Conservation (phyloP, 192 early-diverging fungal genomes). For the Borealophlyctis nickersoniae region DNA sequence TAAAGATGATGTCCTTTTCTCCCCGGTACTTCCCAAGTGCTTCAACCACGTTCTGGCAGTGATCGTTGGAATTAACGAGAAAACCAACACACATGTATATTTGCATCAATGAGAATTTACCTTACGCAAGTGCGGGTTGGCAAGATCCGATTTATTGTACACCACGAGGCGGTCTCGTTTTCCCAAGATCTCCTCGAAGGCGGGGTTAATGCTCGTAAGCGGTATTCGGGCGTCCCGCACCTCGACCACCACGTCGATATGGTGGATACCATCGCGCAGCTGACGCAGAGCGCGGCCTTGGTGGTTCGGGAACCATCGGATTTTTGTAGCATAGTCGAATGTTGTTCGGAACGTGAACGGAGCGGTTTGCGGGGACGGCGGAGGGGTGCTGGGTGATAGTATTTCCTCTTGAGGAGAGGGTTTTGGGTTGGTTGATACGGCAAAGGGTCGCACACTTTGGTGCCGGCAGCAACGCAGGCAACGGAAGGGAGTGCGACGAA, state of each 20-base stretch:
- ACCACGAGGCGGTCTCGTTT: slow-evolving; percentile 72
- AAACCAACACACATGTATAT: too few relatives aligned
- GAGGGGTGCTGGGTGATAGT: too few relatives aligned
- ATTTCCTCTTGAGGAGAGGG: too few relatives aligned
- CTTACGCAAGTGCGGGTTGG: slow-evolving; percentile 51
- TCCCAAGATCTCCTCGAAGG: slow-evolving; percentile 61
- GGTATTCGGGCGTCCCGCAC: slow-evolving; percentile 94
- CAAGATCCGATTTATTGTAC: slow-evolving; percentile 92
- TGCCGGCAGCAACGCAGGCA: too few relatives aligned
- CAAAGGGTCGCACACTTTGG: too few relatives aligned
- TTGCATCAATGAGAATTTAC: slow-evolving; percentile 25
- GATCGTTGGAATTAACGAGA: too few relatives aligned
- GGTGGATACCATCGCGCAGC: slow-evolving; percentile 41
- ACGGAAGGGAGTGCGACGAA: too few relatives aligned
- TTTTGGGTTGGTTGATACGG: too few relatives aligned
- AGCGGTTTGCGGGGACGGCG: too few relatives aligned
- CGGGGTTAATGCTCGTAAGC: slow-evolving; percentile 82
- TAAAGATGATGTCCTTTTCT: slow-evolving; percentile 54
- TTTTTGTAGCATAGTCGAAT: slow-evolving; percentile 20
- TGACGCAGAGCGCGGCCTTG: slow-evolving; percentile 40
- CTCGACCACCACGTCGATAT: slow-evolving; percentile 84
- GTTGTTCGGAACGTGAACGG: slow-evolving; percentile 18
- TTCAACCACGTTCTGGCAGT: slow-evolving; percentile 3
- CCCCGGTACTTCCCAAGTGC: slow-evolving; percentile 41
- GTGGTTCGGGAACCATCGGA: slow-evolving; percentile 49